Percentiles rank a stretch among this genome's conserved stretches.
phyloP scores from a whole-genome alignment of 225 moss, liverwort and hornwort genomes.

The Ulota crispa region DNA sequence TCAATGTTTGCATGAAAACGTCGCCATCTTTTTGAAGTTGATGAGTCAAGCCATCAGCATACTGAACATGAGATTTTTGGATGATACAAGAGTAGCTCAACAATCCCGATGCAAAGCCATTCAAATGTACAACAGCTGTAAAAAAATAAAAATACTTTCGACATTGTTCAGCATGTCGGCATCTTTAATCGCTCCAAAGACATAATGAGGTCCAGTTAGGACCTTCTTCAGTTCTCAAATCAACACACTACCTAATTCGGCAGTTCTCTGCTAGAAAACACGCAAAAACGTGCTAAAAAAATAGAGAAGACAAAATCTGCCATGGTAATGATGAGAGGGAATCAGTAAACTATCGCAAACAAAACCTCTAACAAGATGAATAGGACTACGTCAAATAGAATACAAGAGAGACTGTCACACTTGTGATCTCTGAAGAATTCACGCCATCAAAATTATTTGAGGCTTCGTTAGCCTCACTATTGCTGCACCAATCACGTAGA shows the following conservation, averaged over 20 bases:
- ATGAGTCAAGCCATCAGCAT: background rate
- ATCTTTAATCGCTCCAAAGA: background rate
- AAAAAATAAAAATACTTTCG: background rate
- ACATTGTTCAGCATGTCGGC: background rate
- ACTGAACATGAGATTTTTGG: background rate
- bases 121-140: background rate
- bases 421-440: background rate
- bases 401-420: slow-evolving; percentile 7
- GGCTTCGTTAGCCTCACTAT: background rate
- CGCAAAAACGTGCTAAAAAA: background rate
- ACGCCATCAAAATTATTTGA: slow-evolving; percentile 1
- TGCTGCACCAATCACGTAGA: background rate
- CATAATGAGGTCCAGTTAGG: background rate
- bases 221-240: slow-evolving; percentile 8
- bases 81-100: background rate
- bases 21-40: background rate
- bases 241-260: slow-evolving; percentile 2
- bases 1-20: background rate
- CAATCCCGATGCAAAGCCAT: background rate
- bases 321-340: background rate
- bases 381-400: background rate
- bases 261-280: slow-evolving; percentile 4
- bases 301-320: background rate
- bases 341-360: background rate
- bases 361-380: background rate